Evolutionary conservation across 164 flowering plant genomes (phyloP), one percentile per base, ranked within the genome.

Genomic region (Tinospora cordifolia): DNA sequence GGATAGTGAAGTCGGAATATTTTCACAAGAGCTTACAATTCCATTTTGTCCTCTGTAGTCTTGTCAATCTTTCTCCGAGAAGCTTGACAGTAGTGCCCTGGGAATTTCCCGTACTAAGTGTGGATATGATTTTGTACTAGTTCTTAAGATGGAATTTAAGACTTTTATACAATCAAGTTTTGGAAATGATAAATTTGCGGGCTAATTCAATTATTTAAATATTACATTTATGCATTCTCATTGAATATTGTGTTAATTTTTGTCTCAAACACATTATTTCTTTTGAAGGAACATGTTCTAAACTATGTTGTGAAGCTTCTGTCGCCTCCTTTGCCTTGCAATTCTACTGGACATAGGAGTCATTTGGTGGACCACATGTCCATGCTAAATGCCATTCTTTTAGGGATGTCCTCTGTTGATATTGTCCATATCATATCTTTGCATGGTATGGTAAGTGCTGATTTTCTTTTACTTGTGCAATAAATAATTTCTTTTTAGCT

Each of bases 371-470:
- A 81, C 57, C 79, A 82, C 73, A 83, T 81, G 76, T 80, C 95
- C 40, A 84, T 87, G 87, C 81, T 93, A 30, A 84, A 81, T 75
- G 87, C 83, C 70, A 49, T 88, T 63, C 87, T 93, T 63, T 75
- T 85, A 47, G 94, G 93, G 72, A 67, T 83, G 66, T 83, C 94
- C 65, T 83, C 95, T 44, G 69, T 84, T 68, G 98, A 94, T 77
- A 74, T 65, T 72, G 86, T 86, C 46, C 98, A 93, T 75, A 86
- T 94, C 34, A 79, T 93, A 64, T 87, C 96, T 70, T 79, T 91
- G 77, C 92, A 91, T 79, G 97, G 98, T 26, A 67, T 85, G 93
- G 98, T 94, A 85, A 73, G 94, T 77, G 26, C 73, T 60, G 36
- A 25, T n/a, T 10, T 46, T 46, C 22, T 40, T 2, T 14, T n/a